Evolutionary conservation across 495 filamentous ascomycete species (phyloP), one percentile per base, ranked within the genome.

Genomic region (Aspergillus hancockii): DNA sequence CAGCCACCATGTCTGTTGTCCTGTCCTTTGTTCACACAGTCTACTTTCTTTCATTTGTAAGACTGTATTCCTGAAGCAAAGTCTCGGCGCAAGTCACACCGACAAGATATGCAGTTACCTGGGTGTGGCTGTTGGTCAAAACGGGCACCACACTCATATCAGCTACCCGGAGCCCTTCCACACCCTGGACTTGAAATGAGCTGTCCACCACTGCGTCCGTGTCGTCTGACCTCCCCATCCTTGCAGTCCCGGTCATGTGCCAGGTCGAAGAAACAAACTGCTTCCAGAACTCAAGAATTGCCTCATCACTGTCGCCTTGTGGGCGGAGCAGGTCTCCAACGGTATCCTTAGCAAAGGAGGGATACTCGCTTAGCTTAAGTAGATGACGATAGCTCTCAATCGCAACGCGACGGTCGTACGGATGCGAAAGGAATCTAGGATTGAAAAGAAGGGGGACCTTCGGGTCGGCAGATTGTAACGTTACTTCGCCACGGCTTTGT

Each of bases 91-190:
- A 70, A 7, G 69, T 70, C 32, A 61, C 62, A 8, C 69, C 69
- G 9, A 69, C 68, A 13, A 70, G 60, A 58, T 75, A 76, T 5
- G 72, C 73, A 8, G 72, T 72, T 10, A 69, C 69, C 59, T 77
- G 75, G 0, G 70, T 74, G 57, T 77, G 76, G 22, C 71, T 74
- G 45, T 75, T 77, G 8, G 71, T 68, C 57, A 87, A 55, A n/a
- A 88, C 63, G 4, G 87, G 87, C 23, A 87, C 74, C 49, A 86
- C 80, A 62, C 85, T 88, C 72, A 85, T 82, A 73, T 90, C 88
- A 3, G 80, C 84, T 5, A 90, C 77, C 9, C 88, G 78, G 60
- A 90, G 67, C 0, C 73, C 70, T 43, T 83, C 70, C 16, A 87
- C 61, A 0, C 85, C 87, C 6, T 75, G 63, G 0, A 90, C 76